These are phyloP conservation scores for Neofusicoccum kwambonambiense DNA, from an alignment of 2,329 filamentous ascomycete genomes.

Conservation along the genomic window DNA sequence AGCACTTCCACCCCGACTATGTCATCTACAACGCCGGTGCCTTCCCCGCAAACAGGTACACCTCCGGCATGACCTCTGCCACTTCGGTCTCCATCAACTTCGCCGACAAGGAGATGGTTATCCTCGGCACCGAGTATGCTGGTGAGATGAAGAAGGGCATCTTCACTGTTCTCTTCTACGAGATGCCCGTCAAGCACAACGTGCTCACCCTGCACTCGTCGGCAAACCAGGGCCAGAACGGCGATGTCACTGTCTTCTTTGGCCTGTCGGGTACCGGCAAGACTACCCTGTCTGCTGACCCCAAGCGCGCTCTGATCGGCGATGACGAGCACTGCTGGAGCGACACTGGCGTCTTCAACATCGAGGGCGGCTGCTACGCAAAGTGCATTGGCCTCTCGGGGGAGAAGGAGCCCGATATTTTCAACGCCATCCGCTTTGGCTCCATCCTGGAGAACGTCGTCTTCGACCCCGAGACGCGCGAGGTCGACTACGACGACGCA, in stretches of 20 bases:
- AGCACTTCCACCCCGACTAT: conserved; percentile 98
- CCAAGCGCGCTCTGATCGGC: conserved; percentile 92
- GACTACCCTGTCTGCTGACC: conserved; percentile 95
- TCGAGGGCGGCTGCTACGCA: conserved; percentile 98
- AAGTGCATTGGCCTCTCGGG: conserved; percentile 97
- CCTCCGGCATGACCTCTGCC: conserved; percentile 96
- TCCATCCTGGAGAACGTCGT: conserved; percentile 98
- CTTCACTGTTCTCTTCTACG: conserved; percentile 99
- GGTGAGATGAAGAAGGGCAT: conserved; percentile 98
- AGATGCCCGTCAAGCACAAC: conserved; percentile 99
- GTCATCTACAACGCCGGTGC: conserved; percentile 99
- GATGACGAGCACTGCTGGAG: conserved; percentile 99
- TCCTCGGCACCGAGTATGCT: conserved; percentile 97
- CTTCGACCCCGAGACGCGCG: conserved; percentile 84
- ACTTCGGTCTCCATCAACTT: conserved; percentile 99
- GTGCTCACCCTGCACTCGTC: conserved; percentile 98
- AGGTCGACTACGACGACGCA: conserved; percentile 92
- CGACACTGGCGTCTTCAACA: conserved; percentile 97
- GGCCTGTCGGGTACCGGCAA: conserved; percentile 98
- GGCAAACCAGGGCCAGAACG: conserved; percentile 90
- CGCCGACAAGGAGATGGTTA: conserved; percentile 99
- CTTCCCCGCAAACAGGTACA: conserved; percentile 98
- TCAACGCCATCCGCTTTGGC: conserved; percentile 90
- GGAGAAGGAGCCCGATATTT: conserved; percentile 99
- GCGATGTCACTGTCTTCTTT: conserved; percentile 99